Evolutionary conservation across 345 rosid species (phyloP).

Genomic region (Bruguiera sexangula): DNA sequence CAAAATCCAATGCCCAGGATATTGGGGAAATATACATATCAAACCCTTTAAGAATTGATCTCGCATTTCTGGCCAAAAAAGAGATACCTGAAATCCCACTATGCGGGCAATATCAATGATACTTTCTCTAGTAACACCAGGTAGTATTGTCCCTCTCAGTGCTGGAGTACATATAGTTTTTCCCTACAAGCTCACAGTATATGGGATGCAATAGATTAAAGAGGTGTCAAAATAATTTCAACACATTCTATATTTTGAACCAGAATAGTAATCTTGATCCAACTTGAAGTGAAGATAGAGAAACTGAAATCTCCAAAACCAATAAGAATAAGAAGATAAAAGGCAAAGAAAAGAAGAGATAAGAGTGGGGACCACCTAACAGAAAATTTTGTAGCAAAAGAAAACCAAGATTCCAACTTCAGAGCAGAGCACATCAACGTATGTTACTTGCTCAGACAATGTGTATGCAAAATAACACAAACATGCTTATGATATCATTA

Average conservation of each 20-base stretch:
- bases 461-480: not conserved
- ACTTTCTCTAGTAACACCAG: conserved; percentile 32
- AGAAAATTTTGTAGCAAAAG: not conserved
- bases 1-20: not conserved
- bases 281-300: too few relatives aligned
- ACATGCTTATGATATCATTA: too few relatives aligned
- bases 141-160: conserved; percentile 28
- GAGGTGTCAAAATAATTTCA: not conserved
- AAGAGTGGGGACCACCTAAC: not conserved
- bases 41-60: not conserved
- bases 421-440: not conserved
- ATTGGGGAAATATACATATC: not conserved
- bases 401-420: not conserved
- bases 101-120: conserved; percentile 27
- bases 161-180: conserved; percentile 32
- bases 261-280: too few relatives aligned
- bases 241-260: too few relatives aligned
- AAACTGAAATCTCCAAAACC: not conserved
- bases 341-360: not conserved
- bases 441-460: not conserved
- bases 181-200: conserved; percentile 14
- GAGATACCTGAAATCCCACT: conserved; percentile 26
- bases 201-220: not conserved
- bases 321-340: too few relatives aligned
- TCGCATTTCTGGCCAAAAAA: not conserved